Percentiles rank a stretch among this genome's conserved stretches.
phyloP scores from a whole-genome alignment of 169 alveolate species.

The Eimeria maxima region DNA sequence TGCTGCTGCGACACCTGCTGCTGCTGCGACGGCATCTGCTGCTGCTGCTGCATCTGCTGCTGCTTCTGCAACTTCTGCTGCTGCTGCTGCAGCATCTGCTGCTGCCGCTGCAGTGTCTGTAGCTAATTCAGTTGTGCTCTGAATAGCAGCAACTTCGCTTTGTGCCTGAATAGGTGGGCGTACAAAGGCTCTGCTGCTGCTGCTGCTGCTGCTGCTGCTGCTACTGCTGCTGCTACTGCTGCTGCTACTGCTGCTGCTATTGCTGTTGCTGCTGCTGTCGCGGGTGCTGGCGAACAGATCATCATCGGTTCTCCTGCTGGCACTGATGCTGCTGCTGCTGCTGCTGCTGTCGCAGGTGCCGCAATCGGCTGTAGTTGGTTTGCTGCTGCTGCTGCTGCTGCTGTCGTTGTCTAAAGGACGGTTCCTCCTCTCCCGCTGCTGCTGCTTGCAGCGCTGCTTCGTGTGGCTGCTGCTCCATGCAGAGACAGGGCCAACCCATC shows the following conservation, averaged over 20 bases:
- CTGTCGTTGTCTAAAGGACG: too few species aligned
- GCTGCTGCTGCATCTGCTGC: too few species aligned
- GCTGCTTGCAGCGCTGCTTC: slow-evolving; percentile 22
- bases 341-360: slow-evolving; percentile 17
- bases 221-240: background rate
- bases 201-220: too few species aligned
- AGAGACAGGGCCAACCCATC: slow-evolving; percentile 56
- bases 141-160: too few species aligned
- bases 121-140: too few species aligned
- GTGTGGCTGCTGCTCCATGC: slow-evolving; percentile 58
- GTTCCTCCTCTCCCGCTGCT: too few species aligned
- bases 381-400: slow-evolving; percentile 38
- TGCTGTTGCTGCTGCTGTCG: background rate
- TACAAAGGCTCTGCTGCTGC: background rate
- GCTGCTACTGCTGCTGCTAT: background rate
- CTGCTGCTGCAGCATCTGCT: background rate
- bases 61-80: too few species aligned
- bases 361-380: background rate
- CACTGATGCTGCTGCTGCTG: too few species aligned
- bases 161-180: too few species aligned
- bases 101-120: too few species aligned
- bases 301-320: background rate
- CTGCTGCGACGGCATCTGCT: too few species aligned
- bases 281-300: background rate
- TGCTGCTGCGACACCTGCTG: background rate